Conservation (phyloP, 345 rosid species). For the Syzygium aromaticum region DNA sequence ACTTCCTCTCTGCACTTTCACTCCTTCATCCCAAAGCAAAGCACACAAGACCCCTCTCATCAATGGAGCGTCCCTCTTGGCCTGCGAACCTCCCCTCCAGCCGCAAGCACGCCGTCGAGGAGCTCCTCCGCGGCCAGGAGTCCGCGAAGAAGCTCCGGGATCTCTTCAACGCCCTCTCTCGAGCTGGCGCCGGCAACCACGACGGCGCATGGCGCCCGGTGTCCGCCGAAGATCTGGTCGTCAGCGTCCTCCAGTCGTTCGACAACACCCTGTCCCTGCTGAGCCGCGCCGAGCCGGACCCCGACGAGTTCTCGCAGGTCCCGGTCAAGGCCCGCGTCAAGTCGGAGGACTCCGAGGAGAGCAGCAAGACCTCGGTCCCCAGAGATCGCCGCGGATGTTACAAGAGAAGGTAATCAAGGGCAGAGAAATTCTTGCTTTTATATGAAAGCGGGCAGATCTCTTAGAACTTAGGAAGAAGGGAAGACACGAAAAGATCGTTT, state of each 20-base stretch:
- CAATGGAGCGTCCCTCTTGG: background rate
- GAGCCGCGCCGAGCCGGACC: background rate
- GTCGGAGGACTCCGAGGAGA: constrained; percentile 20
- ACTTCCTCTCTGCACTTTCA: background rate
- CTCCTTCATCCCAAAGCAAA: background rate
- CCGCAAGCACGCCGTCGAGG: constrained; percentile 6
- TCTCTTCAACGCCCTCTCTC: background rate
- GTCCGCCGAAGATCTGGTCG: constrained; percentile 4
- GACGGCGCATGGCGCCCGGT: background rate
- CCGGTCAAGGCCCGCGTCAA: background rate
- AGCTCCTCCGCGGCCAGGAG: constrained; percentile 17
- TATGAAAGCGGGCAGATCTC: constrained; percentile 1
- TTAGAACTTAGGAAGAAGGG: background rate
- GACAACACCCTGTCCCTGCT: constrained; percentile 10
- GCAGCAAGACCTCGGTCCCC: constrained; percentile 2
- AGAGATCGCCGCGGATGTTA: constrained; percentile 17
- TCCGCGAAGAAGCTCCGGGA: constrained; percentile 5
- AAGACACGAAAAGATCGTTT: background rate
- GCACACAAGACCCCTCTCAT: background rate
- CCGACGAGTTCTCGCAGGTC: constrained; percentile 4
- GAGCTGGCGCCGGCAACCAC: background rate
- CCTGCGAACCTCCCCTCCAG: background rate
- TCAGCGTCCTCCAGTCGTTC: constrained; percentile 11
- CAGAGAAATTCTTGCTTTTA: background rate
- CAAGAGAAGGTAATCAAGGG: constrained; percentile 12